These are phyloP conservation scores for Pseudocercospora eumusae DNA, from an alignment of 2,329 filamentous ascomycete genomes.

Conservation along the genomic window DNA sequence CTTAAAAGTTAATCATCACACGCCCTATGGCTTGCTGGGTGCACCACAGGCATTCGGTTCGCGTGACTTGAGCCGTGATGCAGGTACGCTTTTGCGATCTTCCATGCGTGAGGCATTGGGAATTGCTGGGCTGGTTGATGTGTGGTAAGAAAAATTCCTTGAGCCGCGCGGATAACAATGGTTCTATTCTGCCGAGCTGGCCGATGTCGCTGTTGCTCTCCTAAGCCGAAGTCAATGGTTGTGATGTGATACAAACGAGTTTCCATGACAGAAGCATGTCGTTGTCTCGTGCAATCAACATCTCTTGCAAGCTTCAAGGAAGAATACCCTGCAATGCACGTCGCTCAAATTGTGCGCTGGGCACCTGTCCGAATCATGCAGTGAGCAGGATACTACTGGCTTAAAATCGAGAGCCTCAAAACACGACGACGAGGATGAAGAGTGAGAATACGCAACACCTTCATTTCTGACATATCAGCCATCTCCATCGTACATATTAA, in stretches of 20 bases:
- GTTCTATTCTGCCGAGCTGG: not conserved
- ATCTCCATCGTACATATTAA: constrained; percentile 10
- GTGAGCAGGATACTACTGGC: not conserved
- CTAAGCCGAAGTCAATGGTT: not conserved
- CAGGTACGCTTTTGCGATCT: constrained; percentile 1
- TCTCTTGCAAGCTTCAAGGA: not conserved
- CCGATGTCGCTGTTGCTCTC: not conserved
- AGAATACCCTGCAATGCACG: not conserved
- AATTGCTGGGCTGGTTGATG: not conserved
- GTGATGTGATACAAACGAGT: not conserved
- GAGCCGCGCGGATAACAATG: not conserved
- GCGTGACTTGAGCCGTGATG: not conserved
- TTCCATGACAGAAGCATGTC: not conserved
- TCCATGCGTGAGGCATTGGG: not conserved
- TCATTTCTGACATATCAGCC: not conserved
- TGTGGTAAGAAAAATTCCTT: constrained; percentile 8
- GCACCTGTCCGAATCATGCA: not conserved
- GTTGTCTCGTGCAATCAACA: not conserved
- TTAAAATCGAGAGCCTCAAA: not conserved
- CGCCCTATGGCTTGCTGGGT: not conserved
- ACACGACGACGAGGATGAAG: not conserved
- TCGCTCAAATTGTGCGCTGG: not conserved
- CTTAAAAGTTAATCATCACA: not conserved
- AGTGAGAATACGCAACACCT: not conserved
- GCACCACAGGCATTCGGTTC: not conserved